Evolutionary conservation across 2,329 filamentous ascomycete genomes (phyloP).

Genomic region (Lachnellula hyalina): DNA sequence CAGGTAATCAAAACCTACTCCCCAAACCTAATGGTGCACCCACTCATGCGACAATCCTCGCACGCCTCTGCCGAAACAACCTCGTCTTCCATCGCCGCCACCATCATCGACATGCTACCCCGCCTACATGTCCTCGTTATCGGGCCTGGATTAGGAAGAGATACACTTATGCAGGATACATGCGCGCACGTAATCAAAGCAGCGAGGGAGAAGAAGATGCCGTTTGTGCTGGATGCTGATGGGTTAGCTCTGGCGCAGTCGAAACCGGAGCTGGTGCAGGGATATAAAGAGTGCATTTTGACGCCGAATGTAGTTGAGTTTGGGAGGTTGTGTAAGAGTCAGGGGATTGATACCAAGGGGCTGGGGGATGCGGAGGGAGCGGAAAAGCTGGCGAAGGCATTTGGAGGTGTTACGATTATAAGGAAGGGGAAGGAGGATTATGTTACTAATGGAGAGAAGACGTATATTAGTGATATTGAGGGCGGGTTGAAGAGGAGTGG

Average conservation of each 20-base stretch:
- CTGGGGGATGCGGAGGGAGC: constrained; percentile 42
- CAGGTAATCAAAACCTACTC: constrained; percentile 96
- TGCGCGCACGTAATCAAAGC: constrained; percentile 73
- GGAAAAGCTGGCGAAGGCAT: constrained; percentile 62
- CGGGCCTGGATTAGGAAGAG: constrained; percentile 85
- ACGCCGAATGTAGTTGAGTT: constrained; percentile 97
- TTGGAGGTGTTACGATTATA: constrained; percentile 85
- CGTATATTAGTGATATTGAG: constrained; percentile 68
- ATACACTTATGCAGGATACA: constrained; percentile 84
- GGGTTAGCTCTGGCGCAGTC: constrained; percentile 74
- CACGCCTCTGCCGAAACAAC: constrained; percentile 49
- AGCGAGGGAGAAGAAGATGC: constrained; percentile 65
- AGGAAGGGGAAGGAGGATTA: constrained; percentile 83
- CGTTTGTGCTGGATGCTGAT: constrained; percentile 89
- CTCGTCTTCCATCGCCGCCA: constrained; percentile 55
- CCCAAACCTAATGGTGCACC: constrained; percentile 97
- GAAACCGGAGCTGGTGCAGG: constrained; percentile 71
- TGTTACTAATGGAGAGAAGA: constrained; percentile 73
- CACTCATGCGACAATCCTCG: constrained; percentile 76
- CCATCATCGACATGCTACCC: constrained; percentile 73
- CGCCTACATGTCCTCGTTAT: constrained; percentile 90
- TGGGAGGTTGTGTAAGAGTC: constrained; percentile 68
- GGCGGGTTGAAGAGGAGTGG: constrained; percentile 88
- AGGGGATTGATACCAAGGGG: constrained; percentile 56
- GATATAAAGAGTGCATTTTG: constrained; percentile 78